A percentile compares a stretch with the other conserved stretches of the same genome.
These are phyloP conservation scores for Zasmidium angulare DNA, from an alignment of 2,329 filamentous ascomycete species.

Conservation along the genomic window DNA sequence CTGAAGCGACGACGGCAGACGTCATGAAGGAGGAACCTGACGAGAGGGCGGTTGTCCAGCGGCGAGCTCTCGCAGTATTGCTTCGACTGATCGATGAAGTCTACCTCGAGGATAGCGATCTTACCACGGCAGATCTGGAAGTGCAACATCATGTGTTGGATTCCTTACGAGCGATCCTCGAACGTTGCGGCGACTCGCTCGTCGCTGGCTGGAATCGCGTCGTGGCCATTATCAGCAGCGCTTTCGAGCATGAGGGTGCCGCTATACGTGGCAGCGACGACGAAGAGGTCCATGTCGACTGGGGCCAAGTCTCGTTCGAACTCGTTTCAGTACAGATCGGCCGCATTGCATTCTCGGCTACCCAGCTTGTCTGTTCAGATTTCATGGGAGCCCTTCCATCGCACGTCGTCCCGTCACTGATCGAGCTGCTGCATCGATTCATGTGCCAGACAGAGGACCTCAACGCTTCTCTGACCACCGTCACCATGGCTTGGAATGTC, in stretches of 20 bases:
- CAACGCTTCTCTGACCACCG: constrained; percentile 93
- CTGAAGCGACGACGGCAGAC: constrained; percentile 53
- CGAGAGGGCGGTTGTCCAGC: constrained; percentile 30
- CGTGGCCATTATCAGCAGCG: constrained; percentile 80
- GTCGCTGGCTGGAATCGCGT: constrained; percentile 81
- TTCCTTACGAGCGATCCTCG: constrained; percentile 70
- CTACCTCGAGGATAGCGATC: constrained; percentile 29
- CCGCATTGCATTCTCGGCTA: constrained; percentile 80
- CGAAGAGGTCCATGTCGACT: constrained; percentile 25
- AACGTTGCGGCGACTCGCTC: constrained; percentile 83
- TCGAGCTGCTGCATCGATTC: constrained; percentile 87
- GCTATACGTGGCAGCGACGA: constrained; percentile 9
- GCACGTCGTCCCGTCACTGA: constrained; percentile 72
- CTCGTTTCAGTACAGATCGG: constrained; percentile 70
- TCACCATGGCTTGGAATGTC: constrained; percentile 94
- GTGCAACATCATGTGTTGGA: constrained; percentile 71
- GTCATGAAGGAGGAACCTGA: constrained; percentile 48
- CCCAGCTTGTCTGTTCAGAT: constrained; percentile 92
- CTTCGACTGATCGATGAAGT: constrained; percentile 47
- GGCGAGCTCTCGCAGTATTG: constrained; percentile 37
- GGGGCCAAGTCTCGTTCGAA: constrained; percentile 30
- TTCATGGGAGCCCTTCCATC: constrained; percentile 73
- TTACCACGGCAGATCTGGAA: constrained; percentile 36
- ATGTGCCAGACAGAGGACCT: constrained; percentile 87
- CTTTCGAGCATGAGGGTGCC: constrained; percentile 57